Conservation (phyloP, 345 rosid species). For the Acer negundo region DNA sequence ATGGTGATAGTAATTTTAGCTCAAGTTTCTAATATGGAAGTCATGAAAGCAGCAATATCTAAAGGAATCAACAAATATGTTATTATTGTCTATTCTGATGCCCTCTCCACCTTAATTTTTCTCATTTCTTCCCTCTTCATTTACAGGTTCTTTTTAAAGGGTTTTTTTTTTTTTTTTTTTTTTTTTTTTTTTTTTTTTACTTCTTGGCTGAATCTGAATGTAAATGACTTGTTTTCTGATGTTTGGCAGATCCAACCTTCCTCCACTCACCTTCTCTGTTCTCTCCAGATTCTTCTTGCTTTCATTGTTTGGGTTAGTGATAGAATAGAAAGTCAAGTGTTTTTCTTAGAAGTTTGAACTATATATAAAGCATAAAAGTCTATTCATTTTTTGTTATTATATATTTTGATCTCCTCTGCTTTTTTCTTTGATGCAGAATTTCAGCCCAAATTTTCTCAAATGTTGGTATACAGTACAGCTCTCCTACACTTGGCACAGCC, state of each 20-base stretch:
- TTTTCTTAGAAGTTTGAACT: no score
- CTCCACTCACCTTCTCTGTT: slow-evolving; percentile 31
- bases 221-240: neutral
- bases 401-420: neutral
- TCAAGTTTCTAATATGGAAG: slow-evolving; percentile 36
- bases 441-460: slow-evolving; percentile 38
- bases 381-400: no score
- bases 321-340: no score
- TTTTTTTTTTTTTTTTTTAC: neutral
- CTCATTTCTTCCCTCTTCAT: slow-evolving; percentile 46
- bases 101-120: slow-evolving; percentile 43
- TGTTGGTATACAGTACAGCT: slow-evolving; percentile 54
- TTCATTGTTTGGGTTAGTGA: slow-evolving; percentile 40
- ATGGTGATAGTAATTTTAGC: slow-evolving; percentile 44
- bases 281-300: slow-evolving; percentile 46
- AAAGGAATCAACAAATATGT: slow-evolving; percentile 47
- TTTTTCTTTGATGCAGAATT: slow-evolving; percentile 21
- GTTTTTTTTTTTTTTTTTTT: neutral
- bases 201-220: no score
- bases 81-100: slow-evolving; percentile 42
- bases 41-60: slow-evolving; percentile 49
- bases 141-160: slow-evolving; percentile 30
- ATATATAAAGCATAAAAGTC: no score
- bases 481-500: slow-evolving; percentile 59
- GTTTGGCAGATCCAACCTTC: slow-evolving; percentile 30